Evolutionary conservation across 441 rosid genomes (phyloP).

Genomic region (Arabidopsis lyrata): DNA sequence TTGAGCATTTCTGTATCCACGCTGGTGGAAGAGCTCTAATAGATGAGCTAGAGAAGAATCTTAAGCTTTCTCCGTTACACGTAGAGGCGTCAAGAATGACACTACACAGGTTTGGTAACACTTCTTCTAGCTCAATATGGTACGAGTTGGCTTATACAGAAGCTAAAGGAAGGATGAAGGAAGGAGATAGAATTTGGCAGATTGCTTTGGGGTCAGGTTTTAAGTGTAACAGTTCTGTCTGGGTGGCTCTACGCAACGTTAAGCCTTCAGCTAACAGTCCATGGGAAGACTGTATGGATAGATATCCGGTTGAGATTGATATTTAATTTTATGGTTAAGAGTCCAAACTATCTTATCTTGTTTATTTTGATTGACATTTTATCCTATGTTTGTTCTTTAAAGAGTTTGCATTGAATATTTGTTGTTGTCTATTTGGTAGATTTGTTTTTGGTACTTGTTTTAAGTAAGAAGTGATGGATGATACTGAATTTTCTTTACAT

Average conservation of each 20-base stretch:
- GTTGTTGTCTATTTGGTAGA: not conserved
- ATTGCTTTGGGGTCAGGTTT: slow-evolving; percentile 95
- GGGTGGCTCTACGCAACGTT: slow-evolving; percentile 74
- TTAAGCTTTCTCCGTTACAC: slow-evolving; percentile 73
- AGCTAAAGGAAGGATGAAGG: slow-evolving; percentile 86
- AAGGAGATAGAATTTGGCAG: slow-evolving; percentile 87
- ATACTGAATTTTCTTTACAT: not conserved
- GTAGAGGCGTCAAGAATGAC: slow-evolving; percentile 95
- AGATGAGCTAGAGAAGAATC: slow-evolving; percentile 92
- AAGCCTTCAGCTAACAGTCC: slow-evolving; percentile 75
- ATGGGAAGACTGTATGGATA: slow-evolving; percentile 81
- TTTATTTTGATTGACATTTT: slow-evolving; percentile 9
- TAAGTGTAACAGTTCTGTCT: slow-evolving; percentile 95
- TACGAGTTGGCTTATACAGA: slow-evolving; percentile 87
- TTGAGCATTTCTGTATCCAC: slow-evolving; percentile 89
- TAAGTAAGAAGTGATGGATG: slow-evolving; percentile 5
- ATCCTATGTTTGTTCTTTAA: slow-evolving; percentile 8
- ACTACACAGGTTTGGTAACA: slow-evolving; percentile 87
- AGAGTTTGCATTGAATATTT: not conserved
- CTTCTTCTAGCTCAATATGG: slow-evolving; percentile 96
- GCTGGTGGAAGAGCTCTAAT: slow-evolving; percentile 96
- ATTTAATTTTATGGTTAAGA: slow-evolving; percentile 12
- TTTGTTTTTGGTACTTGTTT: not conserved
- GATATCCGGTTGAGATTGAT: slow-evolving; percentile 72
- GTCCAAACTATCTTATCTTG: no score